Evolutionary conservation across 306 rosid species (phyloP), one percentile per base, ranked within the genome.

Genomic region (Cajanus cajan): DNA sequence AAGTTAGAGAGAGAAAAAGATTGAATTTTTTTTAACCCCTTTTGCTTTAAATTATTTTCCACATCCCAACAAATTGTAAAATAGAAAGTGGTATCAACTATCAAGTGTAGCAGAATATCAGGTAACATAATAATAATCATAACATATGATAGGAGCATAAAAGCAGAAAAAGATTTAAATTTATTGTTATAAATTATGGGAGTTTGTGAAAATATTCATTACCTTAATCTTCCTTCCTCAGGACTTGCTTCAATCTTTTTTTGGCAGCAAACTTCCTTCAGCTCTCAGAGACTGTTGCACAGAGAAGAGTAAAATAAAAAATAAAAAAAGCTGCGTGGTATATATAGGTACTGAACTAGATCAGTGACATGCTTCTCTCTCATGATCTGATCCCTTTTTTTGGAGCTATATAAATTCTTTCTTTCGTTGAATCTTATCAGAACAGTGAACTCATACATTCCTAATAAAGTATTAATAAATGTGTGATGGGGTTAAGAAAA

Each of bases 221-320:
- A 74, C 87, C 81, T 79, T 61, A 25, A 28, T 50, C 78, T 21
- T 6, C 22, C 62, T 68, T 68, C 21, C 16, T 9, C 67, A n/a
- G 37, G 68, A 45, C 71, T 55, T 73, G 65, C 77, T 74, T 68
- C 62, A 61, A 62, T 50, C 7, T 59, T 7, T 28, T 36, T 63
- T 63, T 24, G 12, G 44, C 66, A 43, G 36, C 43, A 44, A 14
- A 33, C 58, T 54, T 43, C 34, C 73, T 68, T 73, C 62, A 59
- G 62, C 65, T 39, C 57, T 40, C 40, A 64, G 25, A 59, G 54
- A 83, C 73, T 58, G 80, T 18, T 25, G 39, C 18, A 19, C 50
- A 47, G 74, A 51, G 50, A 68, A 6, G 47, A 66, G 86, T 73
- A 67, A 57, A 72, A 41, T 45, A 15, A 59, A 79, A n/a, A n/a